Evolutionary conservation across 2,329 filamentous ascomycete genomes (phyloP).

Genomic region (Lecanicillium sp.): DNA sequence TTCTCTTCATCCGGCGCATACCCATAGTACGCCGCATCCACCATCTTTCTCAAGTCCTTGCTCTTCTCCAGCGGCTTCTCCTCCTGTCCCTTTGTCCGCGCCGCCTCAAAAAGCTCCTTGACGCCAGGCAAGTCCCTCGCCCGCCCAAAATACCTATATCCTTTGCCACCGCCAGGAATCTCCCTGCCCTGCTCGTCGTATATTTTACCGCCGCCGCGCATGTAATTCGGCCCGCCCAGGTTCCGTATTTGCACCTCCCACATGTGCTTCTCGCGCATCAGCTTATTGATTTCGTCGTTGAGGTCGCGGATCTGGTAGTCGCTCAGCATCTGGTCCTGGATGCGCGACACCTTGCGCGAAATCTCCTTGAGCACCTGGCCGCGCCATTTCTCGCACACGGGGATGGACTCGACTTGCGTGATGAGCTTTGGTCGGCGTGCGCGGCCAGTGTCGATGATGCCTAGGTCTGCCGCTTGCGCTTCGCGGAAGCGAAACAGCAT

Average conservation of each 20-base stretch:
- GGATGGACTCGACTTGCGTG: conserved; percentile 75
- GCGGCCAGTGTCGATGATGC: conserved; percentile 88
- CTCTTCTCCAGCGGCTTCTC: conserved; percentile 59
- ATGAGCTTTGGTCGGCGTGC: conserved; percentile 87
- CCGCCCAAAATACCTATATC: conserved; percentile 89
- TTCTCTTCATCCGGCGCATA: conserved; percentile 92
- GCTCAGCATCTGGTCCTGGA: conserved; percentile 83
- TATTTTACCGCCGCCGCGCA: conserved; percentile 62
- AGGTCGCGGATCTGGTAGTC: conserved; percentile 97
- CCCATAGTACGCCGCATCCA: conserved; percentile 93
- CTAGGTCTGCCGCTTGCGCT: conserved; percentile 89
- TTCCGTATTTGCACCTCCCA: conserved; percentile 97
- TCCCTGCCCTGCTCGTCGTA: conserved; percentile 69
- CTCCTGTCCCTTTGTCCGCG: conserved; percentile 46
- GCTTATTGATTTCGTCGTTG: conserved; percentile 98
- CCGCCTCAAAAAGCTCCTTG: conserved; percentile 89
- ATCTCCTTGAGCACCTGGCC: conserved; percentile 97
- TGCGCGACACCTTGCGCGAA: conserved; percentile 89
- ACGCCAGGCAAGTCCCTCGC: conserved; percentile 87
- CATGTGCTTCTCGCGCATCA: conserved; percentile 98
- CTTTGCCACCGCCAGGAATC: conserved; percentile 69
- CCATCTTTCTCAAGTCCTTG: conserved; percentile 62
- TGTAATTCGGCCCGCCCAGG: conserved; percentile 94
- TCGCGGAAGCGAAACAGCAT: conserved; percentile 99
- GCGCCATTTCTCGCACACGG: conserved; percentile 92